These are phyloP conservation scores for Myxozyma neotropica DNA, from an alignment of 805 yeast species.

Conservation along the genomic window DNA sequence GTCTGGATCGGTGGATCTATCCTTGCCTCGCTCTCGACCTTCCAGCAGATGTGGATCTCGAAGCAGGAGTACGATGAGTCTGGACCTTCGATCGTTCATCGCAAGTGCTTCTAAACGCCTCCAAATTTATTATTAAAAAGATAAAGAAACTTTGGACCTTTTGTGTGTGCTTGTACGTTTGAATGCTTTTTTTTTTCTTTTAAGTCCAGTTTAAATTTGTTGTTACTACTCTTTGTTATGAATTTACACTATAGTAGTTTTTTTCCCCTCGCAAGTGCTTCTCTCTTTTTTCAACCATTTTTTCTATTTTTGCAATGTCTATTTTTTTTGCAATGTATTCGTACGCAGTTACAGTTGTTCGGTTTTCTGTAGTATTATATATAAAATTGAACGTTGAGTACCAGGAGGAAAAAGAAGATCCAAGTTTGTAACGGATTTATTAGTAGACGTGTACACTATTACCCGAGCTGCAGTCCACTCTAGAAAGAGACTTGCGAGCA, in stretches of 20 bases:
- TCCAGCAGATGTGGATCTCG: slow-evolving; percentile 99
- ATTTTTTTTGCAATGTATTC: background rate
- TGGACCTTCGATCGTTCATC: slow-evolving; percentile 99
- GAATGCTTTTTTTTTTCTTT: background rate
- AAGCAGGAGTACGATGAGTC: slow-evolving; percentile 99
- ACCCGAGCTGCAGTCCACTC: too few species aligned
- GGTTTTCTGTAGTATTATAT: slow-evolving; percentile 3
- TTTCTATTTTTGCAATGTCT: too few species aligned
- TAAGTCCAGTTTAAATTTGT: background rate
- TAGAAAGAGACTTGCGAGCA: too few species aligned
- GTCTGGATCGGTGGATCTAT: slow-evolving; percentile 99
- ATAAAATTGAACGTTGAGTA: background rate
- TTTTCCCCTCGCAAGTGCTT: too few species aligned
- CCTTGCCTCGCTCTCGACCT: slow-evolving; percentile 96
- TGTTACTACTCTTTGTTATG: background rate
- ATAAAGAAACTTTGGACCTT: too few species aligned
- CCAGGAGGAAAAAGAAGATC: background rate
- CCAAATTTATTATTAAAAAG: too few species aligned
- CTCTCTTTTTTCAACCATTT: too few species aligned
- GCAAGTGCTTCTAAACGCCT: slow-evolving; percentile 77
- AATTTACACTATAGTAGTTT: too few species aligned
- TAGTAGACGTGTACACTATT: too few species aligned
- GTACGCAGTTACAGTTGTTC: background rate
- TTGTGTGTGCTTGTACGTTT: too few species aligned
- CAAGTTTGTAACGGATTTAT: too few species aligned